phyloP scores from a whole-genome alignment of 179 eudicot species.

The Spinacia oleracea region DNA sequence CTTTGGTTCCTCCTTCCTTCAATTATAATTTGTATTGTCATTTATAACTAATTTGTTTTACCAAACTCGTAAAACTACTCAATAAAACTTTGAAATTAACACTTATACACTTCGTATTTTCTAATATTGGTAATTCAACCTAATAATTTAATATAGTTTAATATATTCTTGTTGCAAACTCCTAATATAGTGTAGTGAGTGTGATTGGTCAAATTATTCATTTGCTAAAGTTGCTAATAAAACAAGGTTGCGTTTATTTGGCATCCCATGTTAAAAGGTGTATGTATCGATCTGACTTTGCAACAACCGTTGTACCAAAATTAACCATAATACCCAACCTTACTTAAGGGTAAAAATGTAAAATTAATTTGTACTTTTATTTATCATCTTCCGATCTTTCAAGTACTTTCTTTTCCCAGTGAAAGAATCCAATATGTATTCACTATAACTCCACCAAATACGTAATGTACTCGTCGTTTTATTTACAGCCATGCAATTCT shows the following conservation, averaged over 20 bases:
- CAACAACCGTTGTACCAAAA: background rate
- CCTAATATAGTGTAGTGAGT: too few species aligned
- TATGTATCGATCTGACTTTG: background rate
- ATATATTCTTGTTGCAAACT: too few species aligned
- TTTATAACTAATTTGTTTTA: too few species aligned
- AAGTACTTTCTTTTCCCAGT: background rate
- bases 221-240: background rate
- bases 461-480: too few species aligned
- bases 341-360: background rate
- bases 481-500: background rate
- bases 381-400: background rate
- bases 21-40: too few species aligned
- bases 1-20: too few species aligned
- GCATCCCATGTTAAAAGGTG: background rate
- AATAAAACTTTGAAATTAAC: too few species aligned
- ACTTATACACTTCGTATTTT: too few species aligned
- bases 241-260: background rate
- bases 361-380: background rate
- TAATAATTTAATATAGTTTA: too few species aligned
- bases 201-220: slow-evolving; percentile 11
- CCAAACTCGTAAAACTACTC: too few species aligned
- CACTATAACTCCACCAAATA: too few species aligned
- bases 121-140: too few species aligned
- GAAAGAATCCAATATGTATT: background rate
- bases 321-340: background rate